Evolutionary conservation across 2,329 filamentous ascomycete genomes (phyloP), one percentile per base, ranked within the genome.

Genomic region (Lojkania enalia): DNA sequence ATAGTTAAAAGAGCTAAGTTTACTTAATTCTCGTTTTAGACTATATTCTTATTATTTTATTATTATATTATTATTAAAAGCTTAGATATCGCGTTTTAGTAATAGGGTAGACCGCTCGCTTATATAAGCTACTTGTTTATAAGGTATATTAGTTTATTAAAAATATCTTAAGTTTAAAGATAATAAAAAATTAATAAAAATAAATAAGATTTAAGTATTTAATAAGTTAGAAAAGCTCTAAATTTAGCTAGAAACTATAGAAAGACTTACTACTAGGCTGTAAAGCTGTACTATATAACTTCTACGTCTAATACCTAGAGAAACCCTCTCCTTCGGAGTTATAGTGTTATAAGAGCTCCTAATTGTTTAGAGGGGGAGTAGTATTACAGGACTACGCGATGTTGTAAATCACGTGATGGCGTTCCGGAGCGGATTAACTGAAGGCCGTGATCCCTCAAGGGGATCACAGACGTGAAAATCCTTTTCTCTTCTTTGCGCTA

Each of bases 261-360:
- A 12, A 33, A 7, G 31, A 33, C 31, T 16, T 33, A 33, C 9
- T 33, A 16, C 31, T 16, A 12, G 31, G 31, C 31, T 12, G 31
- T 33, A 16, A 33, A 33, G 31, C 31, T 11, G 15, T 15, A 7
- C 31, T 33, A 7, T 33, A 33, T 33, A 33, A 16, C 7, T 33
- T 33, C 31, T 16, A 33, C 16, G 16, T 7, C 15, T 12, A 33
- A 15, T 16, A 33, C 15, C 31, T 33, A 16, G 31, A 33, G 11
- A 33, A 16, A 15, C 31, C 15, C 7, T 33, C 15, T 7, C 31
- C 15, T 9, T 12, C 15, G 7, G 31, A 33, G 15, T 33, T 33
- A 15, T 33, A 16, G 31, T 16, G 31, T 33, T 16, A 16, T 16
- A 33, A 15, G 31, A 33, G 31, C 31, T 33, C 31, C 31, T 33